Evolutionary conservation across 139 green algal species (phyloP), one percentile per base, ranked within the genome.

Genomic region (Mychonastes homosphaera): DNA sequence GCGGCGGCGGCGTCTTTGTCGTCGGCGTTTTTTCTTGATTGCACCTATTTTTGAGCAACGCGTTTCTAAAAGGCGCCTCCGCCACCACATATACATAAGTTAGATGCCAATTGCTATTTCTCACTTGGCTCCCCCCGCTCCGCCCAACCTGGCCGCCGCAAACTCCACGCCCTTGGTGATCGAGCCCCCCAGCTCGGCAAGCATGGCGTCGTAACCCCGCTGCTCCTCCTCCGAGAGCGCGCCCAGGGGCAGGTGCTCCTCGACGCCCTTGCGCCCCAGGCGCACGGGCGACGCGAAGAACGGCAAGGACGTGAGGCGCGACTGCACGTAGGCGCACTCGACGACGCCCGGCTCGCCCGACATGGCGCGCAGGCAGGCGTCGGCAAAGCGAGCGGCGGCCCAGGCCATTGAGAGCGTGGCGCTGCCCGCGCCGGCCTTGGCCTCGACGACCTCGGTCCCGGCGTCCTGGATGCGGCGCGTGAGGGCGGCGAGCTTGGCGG

Each of bases 381-480:
- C 80, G 4, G 77, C 79, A 72, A 95, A 95, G 50, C 77, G 64
- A 0, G 85, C 82, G 1, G 87, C 87, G 2, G 87, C 88, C 50
- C 89, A 90, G 3, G 92, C 92, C 92, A 98, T 98, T 36, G 83
- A 95, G 30, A 98, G 79, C 24, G 92, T 98, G 7, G 92, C 92
- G 3, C 78, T 92, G 35, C 91, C 92, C 18, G 82, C 79, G 45
- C 88, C 88, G 6, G 80, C 88, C 71, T 91, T 90, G 41, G 84
- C 88, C 46, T 95, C 74, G 7, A 98, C 91, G 38, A 98, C 92
- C 72, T 99, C 93, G 6, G 93, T 99, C 51, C 93, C 93, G 1
- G 89, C 93, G 62, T 98, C 85, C 73, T 99, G 91, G 65, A 95
- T 96, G 41, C 12, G 13, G 36, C n/a, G n/a, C n/a, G n/a, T n/a